Conservation (phyloP, 768 basidiomycete genomes). For the Tulasnella calospora region DNA sequence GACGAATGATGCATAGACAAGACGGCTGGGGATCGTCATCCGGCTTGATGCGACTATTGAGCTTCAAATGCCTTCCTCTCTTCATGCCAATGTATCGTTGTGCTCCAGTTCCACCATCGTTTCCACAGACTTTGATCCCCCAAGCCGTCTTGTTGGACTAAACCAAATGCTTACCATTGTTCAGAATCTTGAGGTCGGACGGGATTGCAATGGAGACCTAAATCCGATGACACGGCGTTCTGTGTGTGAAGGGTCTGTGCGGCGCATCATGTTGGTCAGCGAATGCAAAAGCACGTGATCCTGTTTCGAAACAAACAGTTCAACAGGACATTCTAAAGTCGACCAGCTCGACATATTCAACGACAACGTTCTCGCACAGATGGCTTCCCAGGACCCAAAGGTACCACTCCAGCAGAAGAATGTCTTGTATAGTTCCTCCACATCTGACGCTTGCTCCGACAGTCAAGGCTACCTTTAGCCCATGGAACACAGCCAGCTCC, state of each 20-base stretch:
- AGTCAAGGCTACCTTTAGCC: slow-evolving; percentile 9
- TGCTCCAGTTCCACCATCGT: background rate
- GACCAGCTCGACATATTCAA: background rate
- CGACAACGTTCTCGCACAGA: background rate
- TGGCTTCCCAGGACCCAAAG: slow-evolving; percentile 9
- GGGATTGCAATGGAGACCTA: slow-evolving; percentile 2
- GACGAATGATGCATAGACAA: background rate
- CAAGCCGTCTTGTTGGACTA: background rate
- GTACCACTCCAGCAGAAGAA: background rate
- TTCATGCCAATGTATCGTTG: background rate
- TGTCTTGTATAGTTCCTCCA: background rate
- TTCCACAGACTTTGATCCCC: background rate
- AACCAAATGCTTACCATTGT: slow-evolving; percentile 11
- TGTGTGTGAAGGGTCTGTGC: slow-evolving; percentile 6
- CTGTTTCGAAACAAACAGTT: slow-evolving; percentile 13
- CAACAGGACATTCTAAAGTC: background rate
- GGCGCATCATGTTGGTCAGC: background rate
- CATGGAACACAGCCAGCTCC: background rate
- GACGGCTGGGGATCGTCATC: background rate
- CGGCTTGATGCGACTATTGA: background rate
- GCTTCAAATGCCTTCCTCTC: background rate
- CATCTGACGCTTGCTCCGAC: background rate
- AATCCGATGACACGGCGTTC: slow-evolving; percentile 1
- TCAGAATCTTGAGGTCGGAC: slow-evolving; percentile 14
- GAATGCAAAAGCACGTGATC: background rate